phyloP scores from a whole-genome alignment of 2,329 filamentous ascomycete species.

The Colletotrichum limetticola region DNA sequence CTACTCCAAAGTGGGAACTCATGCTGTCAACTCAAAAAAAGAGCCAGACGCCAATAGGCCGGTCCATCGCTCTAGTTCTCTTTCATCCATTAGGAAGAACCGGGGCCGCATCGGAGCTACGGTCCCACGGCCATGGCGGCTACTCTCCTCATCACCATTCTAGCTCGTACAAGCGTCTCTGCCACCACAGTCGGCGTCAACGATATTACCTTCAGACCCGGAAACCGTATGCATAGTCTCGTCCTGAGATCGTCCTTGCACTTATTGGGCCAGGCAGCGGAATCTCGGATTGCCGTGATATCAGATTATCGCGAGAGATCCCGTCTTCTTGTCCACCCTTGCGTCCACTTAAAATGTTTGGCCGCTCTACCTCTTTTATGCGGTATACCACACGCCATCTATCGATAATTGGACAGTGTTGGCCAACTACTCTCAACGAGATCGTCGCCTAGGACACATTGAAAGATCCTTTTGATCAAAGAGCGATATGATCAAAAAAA shows the following conservation, averaged over 20 bases:
- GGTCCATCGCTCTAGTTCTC: slow-evolving; percentile 5
- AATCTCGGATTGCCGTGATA: slow-evolving; percentile 1
- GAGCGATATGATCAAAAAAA: neutral
- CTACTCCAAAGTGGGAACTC: neutral
- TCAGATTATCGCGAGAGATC: neutral
- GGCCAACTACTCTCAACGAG: neutral
- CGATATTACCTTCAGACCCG: neutral
- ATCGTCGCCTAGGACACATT: neutral
- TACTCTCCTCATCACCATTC: slow-evolving; percentile 12
- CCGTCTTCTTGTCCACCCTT: neutral
- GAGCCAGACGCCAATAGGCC: neutral
- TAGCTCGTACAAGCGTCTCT: slow-evolving; percentile 5
- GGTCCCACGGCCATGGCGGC: slow-evolving; percentile 1
- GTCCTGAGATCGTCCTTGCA: neutral
- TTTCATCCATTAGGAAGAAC: neutral
- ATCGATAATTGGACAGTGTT: neutral
- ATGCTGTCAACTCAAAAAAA: slow-evolving; percentile 8
- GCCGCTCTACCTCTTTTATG: neutral
- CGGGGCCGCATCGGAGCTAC: neutral
- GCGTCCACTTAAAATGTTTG: slow-evolving; percentile 14
- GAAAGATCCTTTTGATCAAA: neutral
- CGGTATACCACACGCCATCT: neutral
- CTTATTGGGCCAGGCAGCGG: neutral
- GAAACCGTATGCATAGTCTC: neutral
- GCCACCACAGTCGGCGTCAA: neutral